Percentiles rank a stretch among this genome's conserved stretches.
Evolutionary conservation across 2,329 filamentous ascomycete species (phyloP).

Genomic region (Alternaria postmessia): DNA sequence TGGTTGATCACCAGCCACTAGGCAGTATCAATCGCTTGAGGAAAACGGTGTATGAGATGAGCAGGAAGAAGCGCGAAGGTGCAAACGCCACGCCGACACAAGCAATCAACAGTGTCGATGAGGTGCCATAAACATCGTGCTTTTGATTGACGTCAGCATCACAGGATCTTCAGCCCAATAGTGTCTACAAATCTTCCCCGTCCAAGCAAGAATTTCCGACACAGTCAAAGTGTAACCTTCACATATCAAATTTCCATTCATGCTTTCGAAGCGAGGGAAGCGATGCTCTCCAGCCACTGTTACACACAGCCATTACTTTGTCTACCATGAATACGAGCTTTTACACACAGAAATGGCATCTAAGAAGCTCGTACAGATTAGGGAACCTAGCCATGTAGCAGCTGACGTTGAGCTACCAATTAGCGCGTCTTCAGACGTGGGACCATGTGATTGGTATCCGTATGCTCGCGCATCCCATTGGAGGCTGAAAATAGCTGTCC

Average conservation of each 20-base stretch:
- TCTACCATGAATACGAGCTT: background rate
- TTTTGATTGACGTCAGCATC: background rate
- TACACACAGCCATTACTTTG: background rate
- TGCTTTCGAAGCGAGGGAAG: background rate
- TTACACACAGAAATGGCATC: background rate
- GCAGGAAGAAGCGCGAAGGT: constrained; percentile 31
- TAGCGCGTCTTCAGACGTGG: background rate
- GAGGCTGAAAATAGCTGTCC: constrained; percentile 24
- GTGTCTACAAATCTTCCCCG: background rate
- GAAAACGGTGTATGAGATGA: constrained; percentile 37
- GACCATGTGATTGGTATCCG: constrained; percentile 16
- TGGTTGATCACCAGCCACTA: constrained; percentile 37
- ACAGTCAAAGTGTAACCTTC: background rate
- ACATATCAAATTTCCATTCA: background rate
- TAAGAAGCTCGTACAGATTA: background rate
- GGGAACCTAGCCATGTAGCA: background rate
- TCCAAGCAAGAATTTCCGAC: background rate
- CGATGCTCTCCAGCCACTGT: background rate
- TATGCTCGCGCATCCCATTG: constrained; percentile 17
- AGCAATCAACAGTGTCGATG: constrained; percentile 25
- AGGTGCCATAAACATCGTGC: constrained; percentile 25
- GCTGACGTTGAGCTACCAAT: background rate
- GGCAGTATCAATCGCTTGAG: constrained; percentile 40
- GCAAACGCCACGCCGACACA: constrained; percentile 29
- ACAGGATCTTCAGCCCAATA: background rate